A percentile compares a stretch with the other conserved stretches of the same genome.
Conservation (phyloP, 352 stramenopile species). For the Globisporangium rhizosaccharum region DNA sequence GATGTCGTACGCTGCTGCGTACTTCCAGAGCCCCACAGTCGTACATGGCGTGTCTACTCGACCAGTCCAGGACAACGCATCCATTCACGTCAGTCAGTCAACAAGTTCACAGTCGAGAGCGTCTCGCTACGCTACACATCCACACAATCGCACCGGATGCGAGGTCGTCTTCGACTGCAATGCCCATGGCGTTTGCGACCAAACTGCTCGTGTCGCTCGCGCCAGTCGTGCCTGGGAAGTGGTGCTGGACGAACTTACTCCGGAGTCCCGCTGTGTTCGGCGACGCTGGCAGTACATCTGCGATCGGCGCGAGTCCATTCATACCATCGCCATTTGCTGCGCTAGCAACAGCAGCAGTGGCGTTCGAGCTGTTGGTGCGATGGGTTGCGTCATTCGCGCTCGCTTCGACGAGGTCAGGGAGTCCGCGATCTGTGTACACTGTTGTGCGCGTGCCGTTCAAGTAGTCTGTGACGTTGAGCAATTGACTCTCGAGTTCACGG, state of each 20-base stretch:
- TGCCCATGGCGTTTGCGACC: slow-evolving; percentile 16
- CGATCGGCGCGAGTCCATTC: slow-evolving; percentile 9
- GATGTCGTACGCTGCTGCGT: slow-evolving; percentile 49
- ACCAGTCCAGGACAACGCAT: neutral
- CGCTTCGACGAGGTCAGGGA: slow-evolving; percentile 6
- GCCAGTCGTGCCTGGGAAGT: slow-evolving; percentile 8
- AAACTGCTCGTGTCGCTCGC: slow-evolving; percentile 20
- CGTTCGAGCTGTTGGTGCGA: neutral
- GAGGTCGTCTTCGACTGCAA: slow-evolving; percentile 65
- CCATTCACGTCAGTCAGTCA: neutral
- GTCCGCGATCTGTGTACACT: slow-evolving; percentile 31
- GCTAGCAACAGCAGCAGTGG: neutral
- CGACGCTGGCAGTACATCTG: slow-evolving; percentile 1
- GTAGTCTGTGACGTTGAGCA: slow-evolving; percentile 57
- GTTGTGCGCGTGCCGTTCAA: slow-evolving; percentile 34
- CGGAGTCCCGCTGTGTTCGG: slow-evolving; percentile 14
- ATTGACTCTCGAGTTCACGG: slow-evolving; percentile 47
- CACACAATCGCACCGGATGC: slow-evolving; percentile 31
- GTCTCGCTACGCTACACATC: too few species aligned
- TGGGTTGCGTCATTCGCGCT: neutral
- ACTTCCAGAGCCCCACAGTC: slow-evolving; percentile 65
- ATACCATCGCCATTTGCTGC: slow-evolving; percentile 4
- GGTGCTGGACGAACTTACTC: slow-evolving; percentile 18
- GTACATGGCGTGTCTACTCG: slow-evolving; percentile 57
- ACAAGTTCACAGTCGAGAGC: neutral